Evolutionary conservation across 805 yeast genomes (phyloP).

Genomic region (Yamadazyma scolyti): DNA sequence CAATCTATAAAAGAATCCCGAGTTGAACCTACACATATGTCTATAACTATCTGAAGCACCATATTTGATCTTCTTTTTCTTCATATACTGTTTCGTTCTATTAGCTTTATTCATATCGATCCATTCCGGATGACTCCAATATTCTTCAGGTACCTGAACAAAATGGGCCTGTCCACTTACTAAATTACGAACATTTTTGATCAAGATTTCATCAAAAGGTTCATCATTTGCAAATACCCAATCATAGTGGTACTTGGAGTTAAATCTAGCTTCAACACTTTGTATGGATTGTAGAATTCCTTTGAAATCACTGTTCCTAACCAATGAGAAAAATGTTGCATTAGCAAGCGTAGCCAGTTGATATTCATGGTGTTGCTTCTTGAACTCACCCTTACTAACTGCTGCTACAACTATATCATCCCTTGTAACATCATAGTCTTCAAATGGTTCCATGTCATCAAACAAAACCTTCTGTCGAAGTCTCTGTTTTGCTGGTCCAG

Average conservation of each 20-base stretch:
- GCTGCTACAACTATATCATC: no score
- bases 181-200: constrained; percentile 57
- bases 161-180: constrained; percentile 75
- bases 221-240: constrained; percentile 95
- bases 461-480: no score
- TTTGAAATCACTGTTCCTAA: constrained; percentile 13
- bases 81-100: constrained; percentile 55
- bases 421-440: no score
- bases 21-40: constrained; percentile 90
- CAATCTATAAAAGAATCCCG: constrained; percentile 87
- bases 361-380: neutral
- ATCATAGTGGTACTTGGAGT: constrained; percentile 77
- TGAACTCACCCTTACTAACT: no score
- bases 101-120: constrained; percentile 75
- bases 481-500: no score
- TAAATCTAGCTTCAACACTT: constrained; percentile 40
- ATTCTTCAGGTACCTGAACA: constrained; percentile 76
- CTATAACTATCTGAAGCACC: constrained; percentile 75
- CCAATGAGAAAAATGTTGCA: constrained; percentile 16
- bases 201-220: constrained; percentile 78
- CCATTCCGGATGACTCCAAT: constrained; percentile 88
- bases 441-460: no score
- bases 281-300: constrained; percentile 15
- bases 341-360: no score
- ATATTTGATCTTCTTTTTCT: constrained; percentile 54